Evolutionary conservation across 176 grass and related monocot species (phyloP), one percentile per base, ranked within the genome.

Genomic region (Poa pratensis): DNA sequence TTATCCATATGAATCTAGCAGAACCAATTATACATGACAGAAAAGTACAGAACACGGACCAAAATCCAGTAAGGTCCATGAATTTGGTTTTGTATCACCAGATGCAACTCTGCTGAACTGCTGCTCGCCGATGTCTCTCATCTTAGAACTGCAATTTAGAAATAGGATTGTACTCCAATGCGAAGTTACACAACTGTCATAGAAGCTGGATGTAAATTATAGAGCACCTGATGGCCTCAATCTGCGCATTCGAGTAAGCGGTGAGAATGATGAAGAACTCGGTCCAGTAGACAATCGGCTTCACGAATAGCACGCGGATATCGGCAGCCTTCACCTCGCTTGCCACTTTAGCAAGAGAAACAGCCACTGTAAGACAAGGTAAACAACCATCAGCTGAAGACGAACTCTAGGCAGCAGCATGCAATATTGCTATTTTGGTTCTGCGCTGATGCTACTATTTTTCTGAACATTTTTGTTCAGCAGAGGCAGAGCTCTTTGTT

Each of bases 211-310:
- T 52, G 61, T 13, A 35, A 73, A 61, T 16, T 76, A 52, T 72
- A 18, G 37, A 18, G 20, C 81, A 98, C 96, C 93, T 92, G 74
- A 98, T 95, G 66, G 96, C 96, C 76, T 95, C 94, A 50, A 95
- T 95, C 89, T 98, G 96, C 32, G 96, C 93, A 45, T 94, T 92
- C 8, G 96, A 98, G 87, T 92, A 98, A 20, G 96, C 96, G 61
- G 96, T 98, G 69, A 90, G 87, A 45, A 98, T 98, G 72, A 98
- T 95, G 80, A 95, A 98, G 79, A 95, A 98, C 55, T 88, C 92
- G 64, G 96, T 98, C 96, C 93, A 98, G 75, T 98, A 98, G 23
- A 98, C 96, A 60, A 98, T 85, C 12, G 93, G 93, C 77, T 94
- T 95, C 59, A 94, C 96, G 58, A 90, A 94, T 28, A 98, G 88